These are phyloP conservation scores for Farysia itapuensis DNA, from an alignment of 1,284 basidiomycete genomes.

Conservation along the genomic window DNA sequence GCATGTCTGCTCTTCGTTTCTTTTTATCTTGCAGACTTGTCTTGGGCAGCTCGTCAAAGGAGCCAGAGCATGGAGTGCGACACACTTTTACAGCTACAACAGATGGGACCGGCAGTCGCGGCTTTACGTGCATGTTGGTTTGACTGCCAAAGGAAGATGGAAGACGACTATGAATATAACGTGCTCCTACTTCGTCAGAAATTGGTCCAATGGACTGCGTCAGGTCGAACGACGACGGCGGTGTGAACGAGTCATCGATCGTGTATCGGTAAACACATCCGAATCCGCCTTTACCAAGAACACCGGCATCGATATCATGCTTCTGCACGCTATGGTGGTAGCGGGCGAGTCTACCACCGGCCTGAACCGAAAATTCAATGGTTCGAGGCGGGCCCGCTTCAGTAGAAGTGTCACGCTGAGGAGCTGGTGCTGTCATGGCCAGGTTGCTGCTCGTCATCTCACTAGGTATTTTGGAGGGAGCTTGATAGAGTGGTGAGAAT, in stretches of 20 bases:
- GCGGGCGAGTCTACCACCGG: slow-evolving; percentile 13
- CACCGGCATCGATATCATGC: slow-evolving; percentile 19
- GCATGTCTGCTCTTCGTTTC: slow-evolving; percentile 18
- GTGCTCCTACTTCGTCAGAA: no score
- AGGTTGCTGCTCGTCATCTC: no score
- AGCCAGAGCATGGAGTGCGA: slow-evolving; percentile 44
- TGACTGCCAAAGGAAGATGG: not conserved
- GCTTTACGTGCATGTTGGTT: not conserved
- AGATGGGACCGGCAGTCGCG: slow-evolving; percentile 5
- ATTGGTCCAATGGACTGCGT: not conserved
- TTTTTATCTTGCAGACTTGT: slow-evolving; percentile 29
- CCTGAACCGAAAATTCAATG: slow-evolving; percentile 12
- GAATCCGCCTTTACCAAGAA: slow-evolving; percentile 36
- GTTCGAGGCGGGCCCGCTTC: slow-evolving; percentile 15
- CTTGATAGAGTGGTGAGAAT: no score
- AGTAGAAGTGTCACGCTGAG: no score
- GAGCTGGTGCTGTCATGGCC: no score
- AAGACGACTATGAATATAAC: no score
- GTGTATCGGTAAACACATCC: slow-evolving; percentile 40
- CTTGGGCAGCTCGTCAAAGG: slow-evolving; percentile 49
- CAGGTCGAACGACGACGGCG: slow-evolving; percentile 25
- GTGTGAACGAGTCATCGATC: slow-evolving; percentile 35
- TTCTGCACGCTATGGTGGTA: slow-evolving; percentile 24
- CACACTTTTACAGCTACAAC: slow-evolving; percentile 50
- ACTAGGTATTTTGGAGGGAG: no score